Evolutionary conservation across 495 filamentous ascomycete genomes (phyloP).

Genomic region (Aspergillus panamensis): DNA sequence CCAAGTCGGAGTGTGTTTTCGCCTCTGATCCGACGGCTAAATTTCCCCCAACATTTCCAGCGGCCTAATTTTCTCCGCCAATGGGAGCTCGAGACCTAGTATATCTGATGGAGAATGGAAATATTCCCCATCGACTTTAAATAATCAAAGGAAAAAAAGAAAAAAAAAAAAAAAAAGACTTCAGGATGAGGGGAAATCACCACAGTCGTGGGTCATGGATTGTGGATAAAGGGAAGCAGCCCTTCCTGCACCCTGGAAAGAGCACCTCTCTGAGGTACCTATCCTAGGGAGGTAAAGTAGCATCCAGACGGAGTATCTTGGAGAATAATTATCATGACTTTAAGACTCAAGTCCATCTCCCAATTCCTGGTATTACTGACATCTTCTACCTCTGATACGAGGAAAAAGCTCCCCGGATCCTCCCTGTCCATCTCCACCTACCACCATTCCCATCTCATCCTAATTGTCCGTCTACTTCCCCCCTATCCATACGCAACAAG

Average conservation of each 20-base stretch:
- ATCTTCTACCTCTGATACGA: constrained; percentile 20
- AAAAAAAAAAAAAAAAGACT: neutral
- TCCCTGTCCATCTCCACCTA: constrained; percentile 11
- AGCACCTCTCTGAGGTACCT: neutral
- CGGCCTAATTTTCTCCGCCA: constrained; percentile 39
- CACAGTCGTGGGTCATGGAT: neutral
- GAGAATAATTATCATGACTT: no score
- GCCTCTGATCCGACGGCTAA: constrained; percentile 21
- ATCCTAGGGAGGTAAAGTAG: no score
- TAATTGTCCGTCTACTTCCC: constrained; percentile 19
- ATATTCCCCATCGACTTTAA: neutral
- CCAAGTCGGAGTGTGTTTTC: no score
- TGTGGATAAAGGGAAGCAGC: neutral
- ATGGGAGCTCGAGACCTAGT: constrained; percentile 19
- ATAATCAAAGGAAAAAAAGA: constrained; percentile 4
- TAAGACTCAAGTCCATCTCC: no score
- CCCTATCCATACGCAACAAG: neutral
- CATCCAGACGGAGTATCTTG: no score
- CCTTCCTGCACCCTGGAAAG: neutral
- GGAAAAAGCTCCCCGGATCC: constrained; percentile 16
- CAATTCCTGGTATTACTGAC: no score
- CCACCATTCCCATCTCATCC: neutral
- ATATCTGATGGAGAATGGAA: neutral
- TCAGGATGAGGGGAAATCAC: neutral
- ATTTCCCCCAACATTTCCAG: constrained; percentile 23